Evolutionary conservation across 1,139 yeast species (phyloP).

Genomic region (Meyerozyma athensensis): DNA sequence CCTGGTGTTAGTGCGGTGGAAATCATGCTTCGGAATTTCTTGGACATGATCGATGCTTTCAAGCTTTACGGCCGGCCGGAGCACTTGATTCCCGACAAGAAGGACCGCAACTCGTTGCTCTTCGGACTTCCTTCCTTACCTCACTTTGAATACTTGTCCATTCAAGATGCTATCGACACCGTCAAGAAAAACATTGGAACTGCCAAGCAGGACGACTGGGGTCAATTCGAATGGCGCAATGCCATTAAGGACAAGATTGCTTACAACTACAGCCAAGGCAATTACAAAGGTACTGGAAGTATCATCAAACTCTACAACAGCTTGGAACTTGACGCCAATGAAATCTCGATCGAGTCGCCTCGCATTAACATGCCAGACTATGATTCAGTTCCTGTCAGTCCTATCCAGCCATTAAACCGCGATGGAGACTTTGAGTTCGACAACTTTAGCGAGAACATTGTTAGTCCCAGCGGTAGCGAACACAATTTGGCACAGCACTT

Average conservation of each 20-base stretch:
- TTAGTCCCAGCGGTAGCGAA: slow-evolving; percentile 7
- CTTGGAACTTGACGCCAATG: slow-evolving; percentile 20
- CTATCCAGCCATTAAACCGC: slow-evolving; percentile 3
- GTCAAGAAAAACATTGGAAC: slow-evolving; percentile 26
- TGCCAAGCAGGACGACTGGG: slow-evolving; percentile 34
- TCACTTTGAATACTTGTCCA: slow-evolving; percentile 44
- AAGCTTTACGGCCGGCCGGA: slow-evolving; percentile 52
- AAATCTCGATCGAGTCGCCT: slow-evolving; percentile 18
- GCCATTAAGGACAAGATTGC: slow-evolving; percentile 24
- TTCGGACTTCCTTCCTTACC: slow-evolving; percentile 59
- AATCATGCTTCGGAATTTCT: slow-evolving; percentile 50
- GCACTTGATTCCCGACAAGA: slow-evolving; percentile 44
- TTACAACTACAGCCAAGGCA: slow-evolving; percentile 7
- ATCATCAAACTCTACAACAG: slow-evolving; percentile 27
- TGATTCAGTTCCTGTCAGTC: slow-evolving; percentile 2
- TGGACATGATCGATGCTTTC: slow-evolving; percentile 51
- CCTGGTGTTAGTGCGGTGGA: slow-evolving; percentile 55
- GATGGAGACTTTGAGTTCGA: slow-evolving; percentile 10
- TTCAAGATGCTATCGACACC: slow-evolving; percentile 32
- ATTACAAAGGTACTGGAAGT: slow-evolving; percentile 31
- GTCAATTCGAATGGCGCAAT: slow-evolving; percentile 34
- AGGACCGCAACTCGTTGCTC: slow-evolving; percentile 40
- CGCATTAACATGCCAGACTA: slow-evolving; percentile 11
- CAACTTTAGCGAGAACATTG: slow-evolving; percentile 13
- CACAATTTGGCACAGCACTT: neutral